Evolutionary conservation across 2,329 filamentous ascomycete genomes (phyloP).

Genomic region (Penicillium crustosum): DNA sequence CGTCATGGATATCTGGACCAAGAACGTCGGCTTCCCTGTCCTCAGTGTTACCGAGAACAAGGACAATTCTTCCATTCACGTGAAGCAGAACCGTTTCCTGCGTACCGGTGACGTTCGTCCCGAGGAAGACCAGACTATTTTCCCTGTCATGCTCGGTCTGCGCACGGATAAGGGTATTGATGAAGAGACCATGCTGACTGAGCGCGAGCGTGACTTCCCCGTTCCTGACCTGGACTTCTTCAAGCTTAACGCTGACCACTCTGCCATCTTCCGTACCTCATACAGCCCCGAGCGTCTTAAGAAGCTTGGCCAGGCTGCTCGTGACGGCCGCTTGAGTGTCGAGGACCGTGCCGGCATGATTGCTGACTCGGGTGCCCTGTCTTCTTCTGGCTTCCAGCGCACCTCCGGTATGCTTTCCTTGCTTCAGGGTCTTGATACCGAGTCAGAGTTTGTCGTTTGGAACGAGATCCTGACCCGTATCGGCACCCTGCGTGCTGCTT

Average conservation of each 20-base stretch:
- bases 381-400: slow-evolving; percentile 87
- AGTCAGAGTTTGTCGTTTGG: slow-evolving; percentile 92
- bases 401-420: slow-evolving; percentile 85
- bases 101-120: slow-evolving; percentile 90
- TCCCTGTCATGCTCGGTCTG: slow-evolving; percentile 84
- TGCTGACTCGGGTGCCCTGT: slow-evolving; percentile 84
- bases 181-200: slow-evolving; percentile 68
- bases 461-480: slow-evolving; percentile 83
- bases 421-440: slow-evolving; percentile 76
- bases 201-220: slow-evolving; percentile 75
- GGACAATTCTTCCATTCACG: slow-evolving; percentile 68
- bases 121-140: slow-evolving; percentile 84
- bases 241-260: slow-evolving; percentile 95
- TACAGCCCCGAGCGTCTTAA: slow-evolving; percentile 80
- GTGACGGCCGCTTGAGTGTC: slow-evolving; percentile 73
- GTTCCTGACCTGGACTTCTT: slow-evolving; percentile 81
- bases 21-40: slow-evolving; percentile 91
- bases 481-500: slow-evolving; percentile 75
- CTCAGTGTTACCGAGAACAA: slow-evolving; percentile 79
- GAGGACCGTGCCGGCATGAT: slow-evolving; percentile 95
- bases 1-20: slow-evolving; percentile 96
- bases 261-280: slow-evolving; percentile 85
- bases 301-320: slow-evolving; percentile 86
- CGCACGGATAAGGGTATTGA: slow-evolving; percentile 81
- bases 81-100: slow-evolving; percentile 95